Evolutionary conservation across 1,139 yeast species (phyloP).

Genomic region (Pichia sp.): DNA sequence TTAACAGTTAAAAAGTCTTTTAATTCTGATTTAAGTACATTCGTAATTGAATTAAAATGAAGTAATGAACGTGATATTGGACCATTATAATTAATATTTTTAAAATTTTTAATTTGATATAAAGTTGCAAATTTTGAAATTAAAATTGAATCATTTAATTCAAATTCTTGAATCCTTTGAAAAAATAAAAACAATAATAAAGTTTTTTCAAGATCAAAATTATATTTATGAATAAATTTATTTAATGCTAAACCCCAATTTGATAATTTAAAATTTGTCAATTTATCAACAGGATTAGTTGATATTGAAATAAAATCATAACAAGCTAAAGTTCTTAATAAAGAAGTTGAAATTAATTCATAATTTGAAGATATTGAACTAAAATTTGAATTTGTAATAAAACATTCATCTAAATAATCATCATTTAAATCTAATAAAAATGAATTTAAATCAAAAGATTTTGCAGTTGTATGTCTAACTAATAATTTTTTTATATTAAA

Average conservation of each 20-base stretch:
- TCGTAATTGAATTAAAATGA: constrained; percentile 58
- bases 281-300: constrained; percentile 19
- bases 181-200: constrained; percentile 44
- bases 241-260: constrained; percentile 51
- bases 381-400: not conserved
- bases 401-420: constrained; percentile 21
- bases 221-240: constrained; percentile 9
- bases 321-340: constrained; percentile 53
- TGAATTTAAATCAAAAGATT: constrained; percentile 26
- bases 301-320: constrained; percentile 44
- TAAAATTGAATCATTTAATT: constrained; percentile 10
- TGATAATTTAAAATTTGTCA: constrained; percentile 39
- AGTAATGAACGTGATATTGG: constrained; percentile 30
- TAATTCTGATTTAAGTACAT: constrained; percentile 45
- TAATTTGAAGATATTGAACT: constrained; percentile 35
- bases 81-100: constrained; percentile 18
- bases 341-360: constrained; percentile 56
- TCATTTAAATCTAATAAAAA: constrained; percentile 19
- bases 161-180: constrained; percentile 25
- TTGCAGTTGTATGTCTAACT: constrained; percentile 26
- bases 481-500: constrained; percentile 16
- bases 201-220: constrained; percentile 31
- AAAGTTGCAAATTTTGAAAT: constrained; percentile 26
- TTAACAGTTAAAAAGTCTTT: constrained; percentile 53
- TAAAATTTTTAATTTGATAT: constrained; percentile 18